These are phyloP conservation scores for Solanum chacoense DNA, from an alignment of 305 asterid species.

Conservation along the genomic window DNA sequence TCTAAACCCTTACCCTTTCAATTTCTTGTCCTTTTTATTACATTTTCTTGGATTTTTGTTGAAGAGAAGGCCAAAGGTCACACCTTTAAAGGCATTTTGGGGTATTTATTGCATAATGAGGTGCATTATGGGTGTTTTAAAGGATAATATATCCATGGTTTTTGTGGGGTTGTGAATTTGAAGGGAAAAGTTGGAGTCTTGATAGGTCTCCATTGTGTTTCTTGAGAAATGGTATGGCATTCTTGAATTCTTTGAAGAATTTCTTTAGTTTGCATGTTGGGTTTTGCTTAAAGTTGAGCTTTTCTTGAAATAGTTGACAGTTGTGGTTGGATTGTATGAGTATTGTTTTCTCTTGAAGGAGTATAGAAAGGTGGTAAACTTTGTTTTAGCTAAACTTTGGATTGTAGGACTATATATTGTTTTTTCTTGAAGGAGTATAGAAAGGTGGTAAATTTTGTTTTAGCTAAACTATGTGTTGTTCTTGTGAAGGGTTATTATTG, in stretches of 20 bases:
- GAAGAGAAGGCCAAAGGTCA: background rate
- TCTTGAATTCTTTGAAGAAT: background rate
- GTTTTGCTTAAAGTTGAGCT: background rate
- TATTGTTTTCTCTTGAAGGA: background rate
- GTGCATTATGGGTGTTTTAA: background rate
- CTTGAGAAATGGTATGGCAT: conserved; percentile 6
- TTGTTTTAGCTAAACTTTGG: background rate
- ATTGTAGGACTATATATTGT: background rate
- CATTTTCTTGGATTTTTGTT: background rate
- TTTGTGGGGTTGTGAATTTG: background rate
- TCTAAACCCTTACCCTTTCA: conserved; percentile 6
- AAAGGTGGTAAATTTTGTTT: background rate
- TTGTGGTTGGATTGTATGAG: background rate
- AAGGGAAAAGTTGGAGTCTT: background rate
- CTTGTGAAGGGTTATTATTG: background rate
- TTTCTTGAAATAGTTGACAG: background rate
- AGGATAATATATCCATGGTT: background rate
- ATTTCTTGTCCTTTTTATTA: background rate
- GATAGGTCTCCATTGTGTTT: background rate
- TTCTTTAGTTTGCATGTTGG: background rate
- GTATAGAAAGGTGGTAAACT: background rate
- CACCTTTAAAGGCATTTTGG: background rate
- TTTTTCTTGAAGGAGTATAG: background rate
- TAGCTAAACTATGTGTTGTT: background rate
- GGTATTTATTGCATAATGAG: background rate